Evolutionary conservation across 2,329 filamentous ascomycete species (phyloP).

Genomic region (Didymella pinodella): DNA sequence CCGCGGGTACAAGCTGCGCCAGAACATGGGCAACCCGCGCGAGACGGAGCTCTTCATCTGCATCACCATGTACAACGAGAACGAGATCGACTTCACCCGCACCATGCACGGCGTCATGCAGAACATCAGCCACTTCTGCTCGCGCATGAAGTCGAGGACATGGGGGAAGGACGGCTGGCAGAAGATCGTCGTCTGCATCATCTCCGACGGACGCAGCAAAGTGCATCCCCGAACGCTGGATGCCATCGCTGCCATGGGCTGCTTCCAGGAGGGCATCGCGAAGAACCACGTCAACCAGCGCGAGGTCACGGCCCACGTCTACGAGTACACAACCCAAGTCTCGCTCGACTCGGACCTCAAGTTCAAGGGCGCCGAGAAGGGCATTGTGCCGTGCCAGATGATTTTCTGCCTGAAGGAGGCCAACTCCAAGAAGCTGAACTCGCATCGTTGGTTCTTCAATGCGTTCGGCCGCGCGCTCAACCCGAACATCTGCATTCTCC

Average conservation of each 20-base stretch:
- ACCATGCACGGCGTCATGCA: slow-evolving; percentile 99
- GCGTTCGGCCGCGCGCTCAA: slow-evolving; percentile 92
- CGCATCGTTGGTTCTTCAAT: slow-evolving; percentile 99
- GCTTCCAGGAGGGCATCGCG: slow-evolving; percentile 97
- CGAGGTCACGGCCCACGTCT: slow-evolving; percentile 94
- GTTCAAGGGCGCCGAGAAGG: slow-evolving; percentile 99
- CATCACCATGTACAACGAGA: slow-evolving; percentile 99
- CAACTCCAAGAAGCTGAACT: slow-evolving; percentile 97
- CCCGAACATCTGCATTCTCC: slow-evolving; percentile 94
- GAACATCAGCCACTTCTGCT: slow-evolving; percentile 97
- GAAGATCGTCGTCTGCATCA: slow-evolving; percentile 97
- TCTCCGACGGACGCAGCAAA: slow-evolving; percentile 91
- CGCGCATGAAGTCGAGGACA: slow-evolving; percentile 86
- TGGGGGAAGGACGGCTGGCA: slow-evolving; percentile 99
- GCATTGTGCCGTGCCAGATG: slow-evolving; percentile 96
- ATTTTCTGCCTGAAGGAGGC: slow-evolving; percentile 99
- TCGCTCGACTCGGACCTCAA: slow-evolving; percentile 94
- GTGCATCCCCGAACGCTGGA: slow-evolving; percentile 94
- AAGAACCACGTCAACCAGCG: slow-evolving; percentile 98
- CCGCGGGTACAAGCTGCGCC: slow-evolving; percentile 88
- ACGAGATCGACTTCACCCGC: slow-evolving; percentile 93
- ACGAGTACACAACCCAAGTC: slow-evolving; percentile 98
- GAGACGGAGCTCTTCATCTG: slow-evolving; percentile 97
- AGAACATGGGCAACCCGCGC: slow-evolving; percentile 85
- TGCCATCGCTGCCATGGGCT: slow-evolving; percentile 92